Conservation (phyloP, 345 rosid species). For the Xanthoceras sorbifolium region DNA sequence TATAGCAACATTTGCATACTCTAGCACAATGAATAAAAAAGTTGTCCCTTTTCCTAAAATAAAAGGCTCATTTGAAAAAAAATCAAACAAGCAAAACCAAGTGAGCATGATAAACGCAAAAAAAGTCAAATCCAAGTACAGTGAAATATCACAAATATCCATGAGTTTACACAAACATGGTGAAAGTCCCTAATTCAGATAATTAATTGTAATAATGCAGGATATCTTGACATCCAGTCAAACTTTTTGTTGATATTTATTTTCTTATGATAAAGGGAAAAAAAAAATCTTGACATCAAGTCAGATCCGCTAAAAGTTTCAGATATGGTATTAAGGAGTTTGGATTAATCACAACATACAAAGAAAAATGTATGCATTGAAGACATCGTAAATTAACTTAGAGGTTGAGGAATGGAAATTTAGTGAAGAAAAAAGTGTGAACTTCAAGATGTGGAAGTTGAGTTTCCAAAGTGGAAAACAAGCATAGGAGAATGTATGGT, state of each 20-base stretch:
- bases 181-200: neutral
- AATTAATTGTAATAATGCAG: neutral
- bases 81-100: neutral
- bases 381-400: neutral
- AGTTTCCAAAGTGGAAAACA: neutral
- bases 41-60: neutral
- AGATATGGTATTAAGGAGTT: neutral
- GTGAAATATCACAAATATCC: neutral
- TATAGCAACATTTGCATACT: conserved; percentile 14
- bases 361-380: neutral
- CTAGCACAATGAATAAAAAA: neutral
- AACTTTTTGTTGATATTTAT: neutral
- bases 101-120: neutral
- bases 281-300: too few relatives aligned
- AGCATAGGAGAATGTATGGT: neutral
- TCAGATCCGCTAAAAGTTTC: neutral
- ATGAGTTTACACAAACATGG: neutral
- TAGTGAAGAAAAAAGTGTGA: neutral
- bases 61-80: neutral
- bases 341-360: too few relatives aligned
- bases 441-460: neutral
- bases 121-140: neutral
- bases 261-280: too few relatives aligned
- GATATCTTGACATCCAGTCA: neutral
- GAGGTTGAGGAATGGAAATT: neutral